Percentiles rank a stretch among this genome's conserved stretches.
Evolutionary conservation across 2,329 filamentous ascomycete genomes (phyloP).

Genomic region (Ascochyta viciae-villosae): DNA sequence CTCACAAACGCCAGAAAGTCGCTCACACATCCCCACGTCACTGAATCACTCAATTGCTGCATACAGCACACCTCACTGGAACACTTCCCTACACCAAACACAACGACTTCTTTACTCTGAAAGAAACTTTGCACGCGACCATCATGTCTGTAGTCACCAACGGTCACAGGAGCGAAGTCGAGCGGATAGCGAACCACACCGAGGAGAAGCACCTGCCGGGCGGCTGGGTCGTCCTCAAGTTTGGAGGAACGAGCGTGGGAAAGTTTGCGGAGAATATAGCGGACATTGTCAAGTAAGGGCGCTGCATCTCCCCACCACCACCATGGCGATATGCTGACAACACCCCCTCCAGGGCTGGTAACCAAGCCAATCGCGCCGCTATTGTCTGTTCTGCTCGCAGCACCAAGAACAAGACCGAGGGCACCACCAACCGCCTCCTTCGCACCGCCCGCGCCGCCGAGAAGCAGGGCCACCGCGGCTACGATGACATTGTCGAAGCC

Average conservation of each 20-base stretch:
- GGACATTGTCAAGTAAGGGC: slow-evolving; percentile 66
- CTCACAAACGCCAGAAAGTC: slow-evolving; percentile 9
- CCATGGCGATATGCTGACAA: slow-evolving; percentile 16
- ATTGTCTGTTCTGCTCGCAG: slow-evolving; percentile 96
- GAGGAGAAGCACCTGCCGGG: slow-evolving; percentile 58
- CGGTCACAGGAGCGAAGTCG: slow-evolving; percentile 42
- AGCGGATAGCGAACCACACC: slow-evolving; percentile 49
- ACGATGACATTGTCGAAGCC: slow-evolving; percentile 76
- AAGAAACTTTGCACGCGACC: slow-evolving; percentile 3
- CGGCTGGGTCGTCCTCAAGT: slow-evolving; percentile 90
- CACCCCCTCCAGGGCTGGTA: slow-evolving; percentile 58
- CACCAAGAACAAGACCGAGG: slow-evolving; percentile 91
- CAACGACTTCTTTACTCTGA: not conserved
- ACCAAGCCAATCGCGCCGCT: slow-evolving; percentile 77
- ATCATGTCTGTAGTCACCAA: slow-evolving; percentile 41
- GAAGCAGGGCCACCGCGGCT: slow-evolving; percentile 57
- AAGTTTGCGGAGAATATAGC: slow-evolving; percentile 77
- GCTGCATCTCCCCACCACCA: not conserved
- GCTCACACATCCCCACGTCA: slow-evolving; percentile 10
- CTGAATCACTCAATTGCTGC: slow-evolving; percentile 13
- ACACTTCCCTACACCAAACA: not conserved
- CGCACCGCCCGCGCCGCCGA: slow-evolving; percentile 57
- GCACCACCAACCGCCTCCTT: slow-evolving; percentile 80
- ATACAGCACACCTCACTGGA: not conserved
- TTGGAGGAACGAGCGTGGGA: slow-evolving; percentile 92